These are phyloP conservation scores for Metschnikowia bowlesiae DNA, from an alignment of 805 yeast genomes.

Conservation along the genomic window DNA sequence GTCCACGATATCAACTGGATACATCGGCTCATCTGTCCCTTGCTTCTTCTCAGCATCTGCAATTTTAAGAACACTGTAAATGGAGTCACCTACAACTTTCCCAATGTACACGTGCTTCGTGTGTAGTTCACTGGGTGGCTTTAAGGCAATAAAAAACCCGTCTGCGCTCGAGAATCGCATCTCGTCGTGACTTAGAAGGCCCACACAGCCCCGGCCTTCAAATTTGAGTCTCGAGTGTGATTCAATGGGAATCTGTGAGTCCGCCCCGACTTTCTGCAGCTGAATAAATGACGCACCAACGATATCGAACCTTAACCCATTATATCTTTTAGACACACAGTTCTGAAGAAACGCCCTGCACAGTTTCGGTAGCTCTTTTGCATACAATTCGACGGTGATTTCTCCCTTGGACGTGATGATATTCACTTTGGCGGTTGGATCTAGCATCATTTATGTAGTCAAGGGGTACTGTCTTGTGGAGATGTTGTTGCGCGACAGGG, in stretches of 20 bases:
- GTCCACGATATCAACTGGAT: slow-evolving; percentile 44
- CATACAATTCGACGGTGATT: slow-evolving; percentile 61
- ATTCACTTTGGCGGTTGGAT: slow-evolving; percentile 55
- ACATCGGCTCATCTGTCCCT: slow-evolving; percentile 41
- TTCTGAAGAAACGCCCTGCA: slow-evolving; percentile 45
- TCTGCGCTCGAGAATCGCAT: slow-evolving; percentile 19
- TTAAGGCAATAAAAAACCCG: slow-evolving; percentile 38
- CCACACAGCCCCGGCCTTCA: slow-evolving; percentile 51
- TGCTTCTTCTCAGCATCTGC: slow-evolving; percentile 42
- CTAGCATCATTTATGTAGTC: slow-evolving; percentile 28
- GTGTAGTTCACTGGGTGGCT: slow-evolving; percentile 42
- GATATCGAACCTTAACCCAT: slow-evolving; percentile 39
- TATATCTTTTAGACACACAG: slow-evolving; percentile 42
- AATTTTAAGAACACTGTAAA: slow-evolving; percentile 50
- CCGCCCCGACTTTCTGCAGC: slow-evolving; percentile 5
- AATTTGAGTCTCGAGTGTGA: slow-evolving; percentile 49
- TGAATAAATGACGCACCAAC: slow-evolving; percentile 26
- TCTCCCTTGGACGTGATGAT: slow-evolving; percentile 56
- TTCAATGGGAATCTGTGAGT: slow-evolving; percentile 32
- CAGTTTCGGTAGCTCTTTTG: slow-evolving; percentile 57
- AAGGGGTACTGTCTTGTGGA: neutral
- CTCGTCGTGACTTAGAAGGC: slow-evolving; percentile 34
- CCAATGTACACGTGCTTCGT: slow-evolving; percentile 49
- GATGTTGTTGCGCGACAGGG: neutral
- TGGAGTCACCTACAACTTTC: slow-evolving; percentile 50